Percentiles rank a stretch among this genome's conserved stretches.
Conservation (phyloP, 148 eudicot genomes). For the Heliosperma pusillum region DNA sequence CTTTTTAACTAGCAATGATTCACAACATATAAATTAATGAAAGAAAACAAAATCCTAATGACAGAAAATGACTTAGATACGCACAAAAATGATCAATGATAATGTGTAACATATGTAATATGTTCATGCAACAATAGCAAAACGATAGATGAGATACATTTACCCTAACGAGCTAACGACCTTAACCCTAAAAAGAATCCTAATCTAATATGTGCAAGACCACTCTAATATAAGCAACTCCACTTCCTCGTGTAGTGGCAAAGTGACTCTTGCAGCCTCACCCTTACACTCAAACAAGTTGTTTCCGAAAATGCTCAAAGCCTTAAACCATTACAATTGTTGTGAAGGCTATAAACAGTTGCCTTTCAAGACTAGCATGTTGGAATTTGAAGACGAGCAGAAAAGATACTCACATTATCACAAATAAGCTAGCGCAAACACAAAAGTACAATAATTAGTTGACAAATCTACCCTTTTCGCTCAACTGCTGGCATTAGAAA, state of each 20-base stretch:
- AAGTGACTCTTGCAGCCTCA: conserved; percentile 5
- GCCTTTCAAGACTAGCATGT: neutral
- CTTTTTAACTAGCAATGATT: conserved; percentile 49
- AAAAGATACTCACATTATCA: neutral
- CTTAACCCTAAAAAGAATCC: neutral
- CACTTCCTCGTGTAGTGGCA: neutral
- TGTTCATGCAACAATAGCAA: neutral
- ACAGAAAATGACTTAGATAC: neutral
- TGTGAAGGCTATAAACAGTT: neutral
- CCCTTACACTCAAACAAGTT: conserved; percentile 4
- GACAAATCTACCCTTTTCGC: neutral
- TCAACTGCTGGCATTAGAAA: neutral
- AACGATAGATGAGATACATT: neutral
- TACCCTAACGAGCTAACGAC: neutral
- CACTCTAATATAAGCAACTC: neutral
- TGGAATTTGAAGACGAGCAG: too few relatives aligned
- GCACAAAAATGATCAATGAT: neutral
- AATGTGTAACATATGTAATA: neutral
- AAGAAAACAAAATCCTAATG: neutral
- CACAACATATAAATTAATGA: conserved; percentile 7
- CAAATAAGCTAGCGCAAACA: neutral
- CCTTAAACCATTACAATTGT: neutral
- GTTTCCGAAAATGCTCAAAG: neutral
- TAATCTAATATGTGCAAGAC: neutral
- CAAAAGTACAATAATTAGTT: neutral